Evolutionary conservation across 2,329 filamentous ascomycete genomes (phyloP).

Genomic region (Eurotiales sp.): DNA sequence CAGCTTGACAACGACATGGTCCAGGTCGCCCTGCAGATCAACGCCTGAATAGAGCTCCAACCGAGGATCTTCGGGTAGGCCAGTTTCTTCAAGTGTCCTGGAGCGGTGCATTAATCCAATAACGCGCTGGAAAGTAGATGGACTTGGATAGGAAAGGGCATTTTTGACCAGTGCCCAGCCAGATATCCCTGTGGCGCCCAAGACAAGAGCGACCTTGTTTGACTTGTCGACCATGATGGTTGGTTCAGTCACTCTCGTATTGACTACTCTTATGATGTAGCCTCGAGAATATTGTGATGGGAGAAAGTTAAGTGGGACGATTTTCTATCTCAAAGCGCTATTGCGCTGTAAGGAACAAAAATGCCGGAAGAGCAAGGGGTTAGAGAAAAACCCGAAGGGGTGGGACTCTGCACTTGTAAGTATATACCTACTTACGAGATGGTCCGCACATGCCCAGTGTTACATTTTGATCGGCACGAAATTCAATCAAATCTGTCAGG

Average conservation of each 20-base stretch:
- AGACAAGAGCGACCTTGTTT: slow-evolving; percentile 26
- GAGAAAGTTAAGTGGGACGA: neutral
- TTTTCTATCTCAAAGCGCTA: neutral
- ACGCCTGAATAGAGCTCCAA: slow-evolving; percentile 41
- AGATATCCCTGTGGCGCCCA: slow-evolving; percentile 41
- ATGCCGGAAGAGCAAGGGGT: neutral
- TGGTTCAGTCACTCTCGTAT: neutral
- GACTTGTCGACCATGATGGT: neutral
- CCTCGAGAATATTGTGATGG: neutral
- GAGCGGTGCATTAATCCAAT: slow-evolving; percentile 30
- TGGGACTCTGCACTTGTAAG: neutral
- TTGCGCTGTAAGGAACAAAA: neutral
- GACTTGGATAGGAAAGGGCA: no score
- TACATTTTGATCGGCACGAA: neutral
- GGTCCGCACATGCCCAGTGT: neutral
- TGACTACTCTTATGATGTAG: neutral
- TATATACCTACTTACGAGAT: neutral
- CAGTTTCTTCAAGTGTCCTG: no score
- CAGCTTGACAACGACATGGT: slow-evolving; percentile 15
- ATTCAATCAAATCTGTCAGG: neutral
- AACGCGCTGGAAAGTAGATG: slow-evolving; percentile 38
- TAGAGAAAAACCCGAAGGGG: neutral
- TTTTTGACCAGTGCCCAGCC: slow-evolving; percentile 45
- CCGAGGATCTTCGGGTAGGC: slow-evolving; percentile 36
- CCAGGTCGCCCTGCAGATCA: slow-evolving; percentile 27